Percentiles rank a stretch among this genome's conserved stretches.
Evolutionary conservation across 2,329 filamentous ascomycete genomes (phyloP).

Genomic region (Penicillium fuscoglaucum): DNA sequence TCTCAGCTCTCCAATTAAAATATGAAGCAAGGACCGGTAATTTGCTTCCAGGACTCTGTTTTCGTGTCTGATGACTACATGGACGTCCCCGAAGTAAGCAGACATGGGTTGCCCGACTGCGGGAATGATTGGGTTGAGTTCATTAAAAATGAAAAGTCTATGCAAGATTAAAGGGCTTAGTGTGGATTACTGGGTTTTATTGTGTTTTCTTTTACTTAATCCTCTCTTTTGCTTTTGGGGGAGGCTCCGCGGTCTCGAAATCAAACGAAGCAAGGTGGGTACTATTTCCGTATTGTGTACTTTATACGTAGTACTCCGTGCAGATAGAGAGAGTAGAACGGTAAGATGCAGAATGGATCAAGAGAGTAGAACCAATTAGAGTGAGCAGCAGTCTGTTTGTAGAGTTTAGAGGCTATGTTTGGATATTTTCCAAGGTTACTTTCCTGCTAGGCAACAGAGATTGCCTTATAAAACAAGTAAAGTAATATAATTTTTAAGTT

Average conservation of each 20-base stretch:
- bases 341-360: slow-evolving; percentile 13
- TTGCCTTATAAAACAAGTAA: not conserved
- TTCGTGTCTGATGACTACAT: slow-evolving; percentile 1
- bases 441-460: slow-evolving; percentile 16
- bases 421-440: not conserved
- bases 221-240: too few species aligned
- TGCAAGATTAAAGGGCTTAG: slow-evolving; percentile 2
- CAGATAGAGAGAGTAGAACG: not conserved
- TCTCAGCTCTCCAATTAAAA: not conserved
- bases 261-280: slow-evolving; percentile 2
- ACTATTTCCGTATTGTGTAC: not conserved
- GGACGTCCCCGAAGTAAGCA: not conserved
- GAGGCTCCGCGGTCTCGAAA: slow-evolving; percentile 11
- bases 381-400: slow-evolving; percentile 5
- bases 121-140: not conserved
- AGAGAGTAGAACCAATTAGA: slow-evolving; percentile 5
- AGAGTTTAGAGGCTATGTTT: not conserved
- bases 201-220: not conserved
- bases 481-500: not conserved
- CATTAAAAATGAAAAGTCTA: not conserved
- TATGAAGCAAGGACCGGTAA: not conserved
- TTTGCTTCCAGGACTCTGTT: not conserved
- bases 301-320: not conserved
- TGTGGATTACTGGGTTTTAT: not conserved
- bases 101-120: not conserved